phyloP scores from a whole-genome alignment of 148 eudicot species.

The Rhododendron mucronatum region DNA sequence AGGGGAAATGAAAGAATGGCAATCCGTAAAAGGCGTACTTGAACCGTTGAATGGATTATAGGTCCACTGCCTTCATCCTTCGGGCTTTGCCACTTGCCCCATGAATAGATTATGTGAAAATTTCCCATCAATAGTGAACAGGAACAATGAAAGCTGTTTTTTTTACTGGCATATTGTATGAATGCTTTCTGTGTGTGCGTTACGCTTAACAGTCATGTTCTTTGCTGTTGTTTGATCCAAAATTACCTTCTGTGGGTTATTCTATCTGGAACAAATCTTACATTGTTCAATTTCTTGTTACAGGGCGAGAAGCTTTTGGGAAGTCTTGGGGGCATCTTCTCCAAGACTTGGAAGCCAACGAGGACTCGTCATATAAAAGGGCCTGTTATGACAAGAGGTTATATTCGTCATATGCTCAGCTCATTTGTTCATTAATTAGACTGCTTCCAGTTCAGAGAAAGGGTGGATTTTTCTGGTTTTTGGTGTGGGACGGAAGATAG shows the following conservation, averaged over 20 bases:
- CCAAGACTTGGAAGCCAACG: constrained; percentile 93
- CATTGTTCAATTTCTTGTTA: constrained; percentile 6
- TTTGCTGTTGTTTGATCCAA: not conserved
- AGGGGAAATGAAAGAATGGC: not conserved
- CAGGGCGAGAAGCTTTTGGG: constrained; percentile 98
- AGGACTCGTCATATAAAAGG: constrained; percentile 62
- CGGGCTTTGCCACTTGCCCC: not conserved
- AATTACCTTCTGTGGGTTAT: not conserved
- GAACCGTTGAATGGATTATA: not conserved
- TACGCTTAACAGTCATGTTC: not conserved
- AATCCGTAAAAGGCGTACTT: not conserved
- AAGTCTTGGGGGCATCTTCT: constrained; percentile 87
- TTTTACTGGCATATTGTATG: not conserved
- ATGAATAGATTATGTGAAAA: not conserved
- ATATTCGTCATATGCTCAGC: not conserved
- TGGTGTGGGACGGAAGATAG: not conserved
- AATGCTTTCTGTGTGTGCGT: not conserved
- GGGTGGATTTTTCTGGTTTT: not conserved
- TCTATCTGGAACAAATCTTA: not conserved
- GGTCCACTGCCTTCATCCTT: not conserved
- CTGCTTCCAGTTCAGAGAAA: not conserved
- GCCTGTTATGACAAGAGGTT: constrained; percentile 66
- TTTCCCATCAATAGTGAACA: not conserved
- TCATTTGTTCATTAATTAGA: not conserved
- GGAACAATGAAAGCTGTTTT: not conserved